Evolutionary conservation across 768 basidiomycete species (phyloP).

Genomic region (Wakefieldia striispora): DNA sequence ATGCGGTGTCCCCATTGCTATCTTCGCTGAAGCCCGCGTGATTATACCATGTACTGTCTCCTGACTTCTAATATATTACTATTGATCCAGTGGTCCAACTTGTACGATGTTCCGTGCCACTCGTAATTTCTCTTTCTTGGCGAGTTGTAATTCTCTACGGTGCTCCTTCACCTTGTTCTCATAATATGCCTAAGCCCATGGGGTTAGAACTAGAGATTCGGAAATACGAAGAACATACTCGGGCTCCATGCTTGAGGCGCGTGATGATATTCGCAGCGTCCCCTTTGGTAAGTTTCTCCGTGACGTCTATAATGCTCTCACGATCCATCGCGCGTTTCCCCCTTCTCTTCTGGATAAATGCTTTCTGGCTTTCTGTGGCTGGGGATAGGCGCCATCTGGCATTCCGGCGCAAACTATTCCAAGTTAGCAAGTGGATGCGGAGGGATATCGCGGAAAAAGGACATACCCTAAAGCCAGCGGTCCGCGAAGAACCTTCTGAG

Average conservation of each 20-base stretch:
- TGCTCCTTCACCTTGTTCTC: conserved; percentile 48
- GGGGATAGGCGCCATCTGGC: conserved; percentile 65
- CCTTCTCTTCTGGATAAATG: conserved; percentile 55
- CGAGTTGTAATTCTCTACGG: conserved; percentile 33
- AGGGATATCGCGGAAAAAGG: conserved; percentile 2
- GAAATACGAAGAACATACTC: conserved; percentile 39
- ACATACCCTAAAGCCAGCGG: conserved; percentile 48
- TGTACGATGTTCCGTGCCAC: conserved; percentile 52
- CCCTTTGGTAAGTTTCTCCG: conserved; percentile 64
- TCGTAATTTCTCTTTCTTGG: conserved; percentile 50
- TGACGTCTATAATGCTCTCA: conserved; percentile 20
- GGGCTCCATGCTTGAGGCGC: conserved; percentile 72
- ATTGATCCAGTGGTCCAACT: conserved; percentile 52
- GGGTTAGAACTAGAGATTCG: conserved; percentile 1
- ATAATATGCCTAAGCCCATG: conserved; percentile 46
- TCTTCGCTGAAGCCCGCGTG: conserved; percentile 29
- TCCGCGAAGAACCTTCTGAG: conserved; percentile 53
- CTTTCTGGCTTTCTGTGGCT: conserved; percentile 61
- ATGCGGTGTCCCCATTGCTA: conserved; percentile 66
- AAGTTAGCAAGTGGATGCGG: conserved; percentile 1
- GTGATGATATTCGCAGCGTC: conserved; percentile 78
- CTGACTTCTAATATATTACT: conserved; percentile 7
- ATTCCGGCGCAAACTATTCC: conserved; percentile 52
- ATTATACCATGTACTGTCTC: background rate
- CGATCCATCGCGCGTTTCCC: conserved; percentile 26